These are phyloP conservation scores for Lizonia empirigonia DNA, from an alignment of 2,329 filamentous ascomycete genomes.

Conservation along the genomic window DNA sequence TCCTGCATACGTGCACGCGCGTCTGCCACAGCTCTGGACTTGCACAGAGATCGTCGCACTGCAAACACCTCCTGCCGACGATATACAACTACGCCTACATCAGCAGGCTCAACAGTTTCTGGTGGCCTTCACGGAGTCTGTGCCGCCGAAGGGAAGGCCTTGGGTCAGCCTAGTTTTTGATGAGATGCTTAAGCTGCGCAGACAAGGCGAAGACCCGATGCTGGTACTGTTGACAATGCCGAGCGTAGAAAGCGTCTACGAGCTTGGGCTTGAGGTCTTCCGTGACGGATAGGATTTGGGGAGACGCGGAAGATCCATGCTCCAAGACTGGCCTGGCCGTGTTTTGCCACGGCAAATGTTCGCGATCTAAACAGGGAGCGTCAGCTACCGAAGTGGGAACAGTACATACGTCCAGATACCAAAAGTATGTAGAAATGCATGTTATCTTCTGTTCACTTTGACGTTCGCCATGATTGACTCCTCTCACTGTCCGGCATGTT, in stretches of 20 bases:
- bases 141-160: not conserved
- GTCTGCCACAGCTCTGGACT: not conserved
- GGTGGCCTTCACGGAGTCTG: not conserved
- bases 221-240: not conserved
- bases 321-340: too few relatives aligned
- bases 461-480: too few relatives aligned
- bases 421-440: too few relatives aligned
- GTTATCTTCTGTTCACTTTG: too few relatives aligned
- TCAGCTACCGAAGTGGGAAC: too few relatives aligned
- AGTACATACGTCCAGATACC: too few relatives aligned
- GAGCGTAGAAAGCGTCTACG: not conserved
- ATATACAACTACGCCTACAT: not conserved
- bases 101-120: not conserved
- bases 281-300: too few relatives aligned
- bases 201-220: not conserved
- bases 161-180: not conserved
- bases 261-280: too few relatives aligned
- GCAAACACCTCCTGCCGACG: not conserved
- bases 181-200: not conserved
- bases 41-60: not conserved
- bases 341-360: too few relatives aligned
- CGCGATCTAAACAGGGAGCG: too few relatives aligned
- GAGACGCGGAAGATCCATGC: too few relatives aligned
- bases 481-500: too few relatives aligned
- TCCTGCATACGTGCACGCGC: not conserved